Conservation (phyloP, 2,329 filamentous ascomycete species). For the Beauveria medogensis region DNA sequence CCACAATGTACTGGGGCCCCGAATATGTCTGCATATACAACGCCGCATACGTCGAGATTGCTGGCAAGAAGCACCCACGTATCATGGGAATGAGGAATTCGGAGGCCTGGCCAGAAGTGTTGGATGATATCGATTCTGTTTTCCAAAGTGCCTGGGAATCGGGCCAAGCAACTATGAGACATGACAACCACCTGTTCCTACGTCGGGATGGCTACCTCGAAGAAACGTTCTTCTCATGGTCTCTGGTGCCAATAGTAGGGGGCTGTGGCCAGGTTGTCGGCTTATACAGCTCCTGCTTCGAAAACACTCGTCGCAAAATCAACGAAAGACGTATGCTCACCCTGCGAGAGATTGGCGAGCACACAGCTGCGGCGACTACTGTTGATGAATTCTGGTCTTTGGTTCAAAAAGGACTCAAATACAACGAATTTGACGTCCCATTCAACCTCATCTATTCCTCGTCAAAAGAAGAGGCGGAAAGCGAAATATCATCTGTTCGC, state of each 20-base stretch:
- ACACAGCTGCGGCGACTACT: slow-evolving; percentile 62
- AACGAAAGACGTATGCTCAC: slow-evolving; percentile 75
- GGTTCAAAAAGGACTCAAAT: slow-evolving; percentile 60
- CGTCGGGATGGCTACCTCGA: slow-evolving; percentile 62
- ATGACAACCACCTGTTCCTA: slow-evolving; percentile 71
- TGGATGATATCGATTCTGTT: slow-evolving; percentile 59
- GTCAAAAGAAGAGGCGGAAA: slow-evolving; percentile 56
- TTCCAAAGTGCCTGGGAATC: slow-evolving; percentile 60
- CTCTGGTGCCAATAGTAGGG: slow-evolving; percentile 69
- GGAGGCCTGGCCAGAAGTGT: slow-evolving; percentile 66
- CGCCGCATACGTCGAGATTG: slow-evolving; percentile 61
- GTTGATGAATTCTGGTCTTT: slow-evolving; percentile 67
- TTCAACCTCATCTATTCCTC: slow-evolving; percentile 73
- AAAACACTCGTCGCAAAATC: slow-evolving; percentile 71
- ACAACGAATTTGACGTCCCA: slow-evolving; percentile 68
- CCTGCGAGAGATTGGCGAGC: slow-evolving; percentile 68
- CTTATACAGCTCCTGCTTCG: slow-evolving; percentile 72
- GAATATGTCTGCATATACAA: slow-evolving; percentile 65
- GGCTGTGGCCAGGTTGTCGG: slow-evolving; percentile 66
- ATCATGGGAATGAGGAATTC: slow-evolving; percentile 67
- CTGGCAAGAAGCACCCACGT: slow-evolving; percentile 66
- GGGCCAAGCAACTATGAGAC: slow-evolving; percentile 76
- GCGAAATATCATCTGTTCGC: slow-evolving; percentile 63
- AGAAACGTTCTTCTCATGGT: slow-evolving; percentile 79
- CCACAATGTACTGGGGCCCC: slow-evolving; percentile 72